Evolutionary conservation across 352 stramenopile genomes (phyloP).

Genomic region (Pythium rishiriense): DNA sequence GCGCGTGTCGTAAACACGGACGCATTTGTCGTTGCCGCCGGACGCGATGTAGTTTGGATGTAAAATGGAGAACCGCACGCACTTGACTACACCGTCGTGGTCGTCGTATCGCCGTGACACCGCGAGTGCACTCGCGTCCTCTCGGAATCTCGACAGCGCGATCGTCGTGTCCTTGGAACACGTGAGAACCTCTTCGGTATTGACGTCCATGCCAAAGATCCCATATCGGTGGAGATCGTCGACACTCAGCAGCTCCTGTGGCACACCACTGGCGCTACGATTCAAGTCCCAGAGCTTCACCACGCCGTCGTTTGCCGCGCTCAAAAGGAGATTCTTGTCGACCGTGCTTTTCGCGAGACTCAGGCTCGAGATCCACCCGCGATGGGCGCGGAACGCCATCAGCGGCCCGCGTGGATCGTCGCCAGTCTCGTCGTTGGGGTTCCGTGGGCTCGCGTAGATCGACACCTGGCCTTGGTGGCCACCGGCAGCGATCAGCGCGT

Average conservation of each 20-base stretch:
- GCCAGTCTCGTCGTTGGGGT: slow-evolving; percentile 12
- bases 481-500: slow-evolving; percentile 39
- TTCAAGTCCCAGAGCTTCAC: slow-evolving; percentile 65
- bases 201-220: slow-evolving; percentile 53
- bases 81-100: slow-evolving; percentile 52
- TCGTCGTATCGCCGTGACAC: slow-evolving; percentile 35
- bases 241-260: slow-evolving; percentile 34
- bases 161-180: slow-evolving; percentile 58
- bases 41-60: slow-evolving; percentile 38
- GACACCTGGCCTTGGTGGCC: slow-evolving; percentile 53
- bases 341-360: slow-evolving; percentile 37
- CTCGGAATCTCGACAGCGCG: slow-evolving; percentile 34
- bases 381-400: slow-evolving; percentile 59
- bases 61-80: slow-evolving; percentile 34
- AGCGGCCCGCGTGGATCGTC: slow-evolving; percentile 23
- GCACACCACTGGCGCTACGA: slow-evolving; percentile 20
- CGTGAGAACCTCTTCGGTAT: slow-evolving; percentile 34
- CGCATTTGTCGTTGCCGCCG: slow-evolving; percentile 43
- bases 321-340: slow-evolving; percentile 41
- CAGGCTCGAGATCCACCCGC: slow-evolving; percentile 50
- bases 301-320: slow-evolving; percentile 46
- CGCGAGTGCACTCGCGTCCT: slow-evolving; percentile 16
- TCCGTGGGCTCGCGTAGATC: slow-evolving; percentile 28
- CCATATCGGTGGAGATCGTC: slow-evolving; percentile 41
- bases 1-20: slow-evolving; percentile 44